A percentile compares a stretch with the other conserved stretches of the same genome.
Conservation (phyloP, 108 stramenopile genomes). For the Fragilaria radians region DNA sequence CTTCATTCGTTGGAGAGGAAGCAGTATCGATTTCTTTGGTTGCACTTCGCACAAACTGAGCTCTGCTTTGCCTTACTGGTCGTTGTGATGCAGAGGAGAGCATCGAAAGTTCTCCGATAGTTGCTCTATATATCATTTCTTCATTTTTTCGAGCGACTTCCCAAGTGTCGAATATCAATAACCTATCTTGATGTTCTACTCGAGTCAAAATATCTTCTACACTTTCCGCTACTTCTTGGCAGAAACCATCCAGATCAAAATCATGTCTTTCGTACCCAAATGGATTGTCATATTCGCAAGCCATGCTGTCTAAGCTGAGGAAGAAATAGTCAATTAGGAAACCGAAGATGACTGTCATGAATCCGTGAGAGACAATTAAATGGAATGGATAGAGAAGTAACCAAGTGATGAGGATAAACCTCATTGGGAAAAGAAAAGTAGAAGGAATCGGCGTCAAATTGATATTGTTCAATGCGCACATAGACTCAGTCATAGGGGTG, state of each 20-base stretch:
- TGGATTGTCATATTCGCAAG: conserved; percentile 21
- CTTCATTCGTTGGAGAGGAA: too few relatives aligned
- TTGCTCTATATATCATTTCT: background rate
- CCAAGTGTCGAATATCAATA: conserved; percentile 1
- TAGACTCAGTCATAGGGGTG: background rate
- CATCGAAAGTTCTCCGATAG: background rate
- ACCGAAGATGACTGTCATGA: conserved; percentile 8
- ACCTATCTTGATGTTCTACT: conserved; percentile 1
- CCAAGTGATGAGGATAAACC: conserved; percentile 16
- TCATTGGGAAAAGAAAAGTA: conserved; percentile 6
- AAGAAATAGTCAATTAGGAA: conserved; percentile 7
- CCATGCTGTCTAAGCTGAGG: conserved; percentile 17
- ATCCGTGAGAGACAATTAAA: conserved; percentile 8
- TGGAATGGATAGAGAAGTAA: conserved; percentile 10
- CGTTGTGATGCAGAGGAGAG: background rate
- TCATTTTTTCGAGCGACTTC: background rate
- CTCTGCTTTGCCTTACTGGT: background rate
- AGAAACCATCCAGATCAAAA: conserved; percentile 12
- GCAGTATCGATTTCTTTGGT: too few relatives aligned
- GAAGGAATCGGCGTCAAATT: conserved; percentile 10
- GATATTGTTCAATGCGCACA: conserved; percentile 11
- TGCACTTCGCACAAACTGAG: background rate
- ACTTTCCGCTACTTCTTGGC: background rate
- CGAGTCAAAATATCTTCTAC: conserved; percentile 10
- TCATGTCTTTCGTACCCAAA: conserved; percentile 11